phyloP scores from a whole-genome alignment of 1,284 basidiomycete genomes.

The Leccinum brunneo-olivaceum region DNA sequence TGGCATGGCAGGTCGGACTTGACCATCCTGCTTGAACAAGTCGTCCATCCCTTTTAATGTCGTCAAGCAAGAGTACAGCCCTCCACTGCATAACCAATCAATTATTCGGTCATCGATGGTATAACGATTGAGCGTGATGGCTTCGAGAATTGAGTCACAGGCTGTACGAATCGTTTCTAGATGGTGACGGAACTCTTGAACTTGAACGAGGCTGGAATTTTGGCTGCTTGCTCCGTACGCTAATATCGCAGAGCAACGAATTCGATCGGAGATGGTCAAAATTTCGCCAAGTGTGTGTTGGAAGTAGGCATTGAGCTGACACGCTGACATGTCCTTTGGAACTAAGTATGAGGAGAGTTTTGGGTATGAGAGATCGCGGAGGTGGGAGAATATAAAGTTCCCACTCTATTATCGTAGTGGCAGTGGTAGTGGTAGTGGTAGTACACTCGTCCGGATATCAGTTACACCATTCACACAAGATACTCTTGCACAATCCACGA shows the following conservation, averaged over 20 bases:
- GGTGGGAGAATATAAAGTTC: too few relatives aligned
- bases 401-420: too few relatives aligned
- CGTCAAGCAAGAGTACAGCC: neutral
- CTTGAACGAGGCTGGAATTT: neutral
- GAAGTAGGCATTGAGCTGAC: neutral
- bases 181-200: neutral
- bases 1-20: neutral
- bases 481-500: constrained; percentile 10
- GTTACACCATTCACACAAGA: constrained; percentile 1
- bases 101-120: neutral
- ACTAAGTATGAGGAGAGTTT: too few relatives aligned
- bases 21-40: neutral
- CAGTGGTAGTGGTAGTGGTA: too few relatives aligned
- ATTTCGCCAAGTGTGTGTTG: neutral
- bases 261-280: neutral
- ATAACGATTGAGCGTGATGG: neutral
- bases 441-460: too few relatives aligned
- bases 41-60: neutral
- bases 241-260: neutral
- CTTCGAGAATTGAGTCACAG: neutral
- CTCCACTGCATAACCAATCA: neutral
- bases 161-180: neutral
- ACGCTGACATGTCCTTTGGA: neutral
- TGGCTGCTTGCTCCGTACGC: neutral
- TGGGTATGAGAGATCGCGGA: too few relatives aligned